Percentiles rank a stretch among this genome's conserved stretches.
phyloP scores from a whole-genome alignment of 768 basidiomycete genomes.

The Rhodotorula taiwanensis region DNA sequence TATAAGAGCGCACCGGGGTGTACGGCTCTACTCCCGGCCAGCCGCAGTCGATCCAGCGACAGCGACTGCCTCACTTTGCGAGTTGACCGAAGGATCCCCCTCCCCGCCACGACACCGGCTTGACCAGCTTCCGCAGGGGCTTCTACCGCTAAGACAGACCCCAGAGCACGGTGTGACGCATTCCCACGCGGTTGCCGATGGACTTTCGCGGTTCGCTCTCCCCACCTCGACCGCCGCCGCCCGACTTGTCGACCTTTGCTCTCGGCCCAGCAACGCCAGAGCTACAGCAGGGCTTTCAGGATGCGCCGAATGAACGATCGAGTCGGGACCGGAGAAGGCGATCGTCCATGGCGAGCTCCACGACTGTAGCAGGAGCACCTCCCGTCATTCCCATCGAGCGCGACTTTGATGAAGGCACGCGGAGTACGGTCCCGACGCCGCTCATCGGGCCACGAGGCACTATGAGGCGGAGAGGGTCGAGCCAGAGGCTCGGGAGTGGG shows the following conservation, averaged over 20 bases:
- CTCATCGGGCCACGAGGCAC: background rate
- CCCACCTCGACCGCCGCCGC: background rate
- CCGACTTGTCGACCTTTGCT: constrained; percentile 1
- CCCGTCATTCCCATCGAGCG: constrained; percentile 20
- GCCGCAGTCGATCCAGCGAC: no score
- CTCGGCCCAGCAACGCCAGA: background rate
- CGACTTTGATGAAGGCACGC: background rate
- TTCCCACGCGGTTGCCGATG: background rate
- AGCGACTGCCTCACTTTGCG: no score
- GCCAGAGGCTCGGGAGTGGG: background rate
- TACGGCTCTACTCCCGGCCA: no score
- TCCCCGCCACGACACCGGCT: no score
- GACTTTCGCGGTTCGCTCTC: background rate
- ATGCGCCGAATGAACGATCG: background rate
- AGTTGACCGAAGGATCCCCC: no score
- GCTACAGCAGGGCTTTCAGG: no score
- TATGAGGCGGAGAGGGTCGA: background rate
- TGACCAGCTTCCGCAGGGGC: no score
- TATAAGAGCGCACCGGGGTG: no score
- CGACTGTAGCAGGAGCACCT: background rate
- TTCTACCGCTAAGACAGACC: no score
- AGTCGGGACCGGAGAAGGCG: background rate
- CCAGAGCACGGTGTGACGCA: no score
- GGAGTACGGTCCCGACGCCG: no score
- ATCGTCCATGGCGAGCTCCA: background rate